Evolutionary conservation across 169 alveolate species (phyloP).

Genomic region (Eimeria necatrix): DNA sequence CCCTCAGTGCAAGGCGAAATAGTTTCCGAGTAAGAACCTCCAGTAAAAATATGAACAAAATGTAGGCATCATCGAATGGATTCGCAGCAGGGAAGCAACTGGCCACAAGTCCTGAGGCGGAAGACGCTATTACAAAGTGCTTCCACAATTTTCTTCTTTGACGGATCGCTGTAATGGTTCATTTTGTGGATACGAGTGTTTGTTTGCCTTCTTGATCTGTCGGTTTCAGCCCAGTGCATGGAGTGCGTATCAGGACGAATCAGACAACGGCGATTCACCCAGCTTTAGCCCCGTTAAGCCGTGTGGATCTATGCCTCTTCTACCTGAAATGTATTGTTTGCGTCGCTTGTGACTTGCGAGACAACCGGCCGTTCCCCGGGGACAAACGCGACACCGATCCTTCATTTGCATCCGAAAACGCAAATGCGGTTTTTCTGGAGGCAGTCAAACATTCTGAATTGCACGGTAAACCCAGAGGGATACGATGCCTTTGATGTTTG

Average conservation of each 20-base stretch:
- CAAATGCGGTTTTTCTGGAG: constrained; percentile 75
- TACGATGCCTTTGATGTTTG: no score
- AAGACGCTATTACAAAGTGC: no score
- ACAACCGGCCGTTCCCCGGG: constrained; percentile 48
- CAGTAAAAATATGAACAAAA: background rate
- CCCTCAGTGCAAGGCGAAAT: background rate
- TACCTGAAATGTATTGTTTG: constrained; percentile 74
- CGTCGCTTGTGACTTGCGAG: constrained; percentile 79
- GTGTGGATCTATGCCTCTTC: constrained; percentile 75
- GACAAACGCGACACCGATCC: constrained; percentile 76
- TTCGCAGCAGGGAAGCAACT: no score
- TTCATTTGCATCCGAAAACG: constrained; percentile 72
- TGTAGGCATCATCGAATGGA: no score
- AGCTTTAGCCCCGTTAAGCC: constrained; percentile 70
- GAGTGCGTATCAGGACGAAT: background rate
- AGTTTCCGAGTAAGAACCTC: background rate
- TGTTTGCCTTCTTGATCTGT: background rate
- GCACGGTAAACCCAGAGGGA: constrained; percentile 4
- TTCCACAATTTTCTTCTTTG: no score
- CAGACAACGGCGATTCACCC: constrained; percentile 74
- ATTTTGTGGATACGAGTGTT: no score
- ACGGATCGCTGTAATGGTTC: no score
- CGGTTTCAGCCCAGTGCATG: constrained; percentile 30
- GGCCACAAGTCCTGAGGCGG: no score
- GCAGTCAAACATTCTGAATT: constrained; percentile 58